A percentile compares a stretch with the other conserved stretches of the same genome.
These are phyloP conservation scores for Fonsecaea erecta DNA, from an alignment of 2,329 filamentous ascomycete genomes.

Conservation along the genomic window DNA sequence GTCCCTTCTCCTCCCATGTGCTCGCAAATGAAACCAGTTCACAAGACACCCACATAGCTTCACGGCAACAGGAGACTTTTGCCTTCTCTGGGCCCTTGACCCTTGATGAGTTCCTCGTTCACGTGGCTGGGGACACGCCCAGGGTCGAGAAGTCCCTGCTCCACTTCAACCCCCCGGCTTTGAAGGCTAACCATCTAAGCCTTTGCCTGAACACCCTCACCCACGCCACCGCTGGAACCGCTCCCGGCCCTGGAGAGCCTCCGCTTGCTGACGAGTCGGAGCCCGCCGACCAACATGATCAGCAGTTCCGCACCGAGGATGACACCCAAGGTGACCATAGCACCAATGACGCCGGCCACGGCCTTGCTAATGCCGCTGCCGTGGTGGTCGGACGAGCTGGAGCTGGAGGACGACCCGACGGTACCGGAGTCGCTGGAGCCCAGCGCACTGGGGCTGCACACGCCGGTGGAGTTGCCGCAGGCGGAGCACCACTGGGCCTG, in stretches of 20 bases:
- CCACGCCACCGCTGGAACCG: neutral
- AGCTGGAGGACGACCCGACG: slow-evolving; percentile 39
- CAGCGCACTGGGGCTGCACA: slow-evolving; percentile 59
- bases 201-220: neutral
- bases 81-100: no score
- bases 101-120: no score
- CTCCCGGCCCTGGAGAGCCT: slow-evolving; percentile 38
- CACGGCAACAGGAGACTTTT: no score
- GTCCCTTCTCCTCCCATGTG: no score
- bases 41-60: no score
- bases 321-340: slow-evolving; percentile 69
- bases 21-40: no score
- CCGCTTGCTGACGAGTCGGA: slow-evolving; percentile 64
- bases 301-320: slow-evolving; percentile 62
- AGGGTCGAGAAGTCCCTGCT: no score
- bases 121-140: no score
- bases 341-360: slow-evolving; percentile 81
- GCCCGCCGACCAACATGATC: slow-evolving; percentile 60
- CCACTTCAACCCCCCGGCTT: neutral
- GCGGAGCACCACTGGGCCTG: slow-evolving; percentile 72
- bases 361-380: slow-evolving; percentile 64
- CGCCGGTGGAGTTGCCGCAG: slow-evolving; percentile 73
- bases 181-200: slow-evolving; percentile 5
- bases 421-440: slow-evolving; percentile 38
- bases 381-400: slow-evolving; percentile 23